Conservation (phyloP, 257 asterid genomes). For the Ilex aquifolium region DNA sequence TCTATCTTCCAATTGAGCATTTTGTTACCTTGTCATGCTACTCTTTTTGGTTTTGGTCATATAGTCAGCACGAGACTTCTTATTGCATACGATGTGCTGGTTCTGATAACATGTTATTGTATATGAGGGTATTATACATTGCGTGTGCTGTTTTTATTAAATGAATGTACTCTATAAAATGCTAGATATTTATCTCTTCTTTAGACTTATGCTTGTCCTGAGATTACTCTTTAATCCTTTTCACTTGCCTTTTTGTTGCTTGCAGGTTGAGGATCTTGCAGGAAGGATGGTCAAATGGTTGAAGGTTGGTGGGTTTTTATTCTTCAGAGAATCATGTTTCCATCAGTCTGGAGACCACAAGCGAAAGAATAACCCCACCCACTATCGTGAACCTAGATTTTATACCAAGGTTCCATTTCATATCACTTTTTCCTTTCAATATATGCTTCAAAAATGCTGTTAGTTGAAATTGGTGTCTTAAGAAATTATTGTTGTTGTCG, state of each 20-base stretch:
- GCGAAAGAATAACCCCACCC: constrained; percentile 80
- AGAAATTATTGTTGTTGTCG: no score
- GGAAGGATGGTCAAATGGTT: constrained; percentile 84
- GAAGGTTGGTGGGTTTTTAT: constrained; percentile 86
- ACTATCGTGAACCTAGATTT: constrained; percentile 92
- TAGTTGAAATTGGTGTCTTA: background rate
- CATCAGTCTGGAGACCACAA: constrained; percentile 97
- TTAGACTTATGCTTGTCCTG: background rate
- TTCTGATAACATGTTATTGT: background rate
- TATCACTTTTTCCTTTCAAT: background rate
- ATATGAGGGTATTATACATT: no score
- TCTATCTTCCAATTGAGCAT: no score
- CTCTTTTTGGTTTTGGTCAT: no score
- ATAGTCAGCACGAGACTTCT: no score
- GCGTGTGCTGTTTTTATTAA: background rate
- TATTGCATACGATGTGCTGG: no score
- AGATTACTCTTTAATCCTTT: background rate
- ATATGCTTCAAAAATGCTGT: background rate
- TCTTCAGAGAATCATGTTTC: constrained; percentile 95
- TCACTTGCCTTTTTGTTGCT: constrained; percentile 2
- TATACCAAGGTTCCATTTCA: constrained; percentile 67
- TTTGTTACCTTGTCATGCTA: no score
- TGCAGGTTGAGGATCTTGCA: constrained; percentile 66
- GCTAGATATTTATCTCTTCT: no score
- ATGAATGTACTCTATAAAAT: no score